Percentiles rank a stretch among this genome's conserved stretches.
phyloP scores from a whole-genome alignment of 345 rosid species.

The Abelmoschus esculentus region DNA sequence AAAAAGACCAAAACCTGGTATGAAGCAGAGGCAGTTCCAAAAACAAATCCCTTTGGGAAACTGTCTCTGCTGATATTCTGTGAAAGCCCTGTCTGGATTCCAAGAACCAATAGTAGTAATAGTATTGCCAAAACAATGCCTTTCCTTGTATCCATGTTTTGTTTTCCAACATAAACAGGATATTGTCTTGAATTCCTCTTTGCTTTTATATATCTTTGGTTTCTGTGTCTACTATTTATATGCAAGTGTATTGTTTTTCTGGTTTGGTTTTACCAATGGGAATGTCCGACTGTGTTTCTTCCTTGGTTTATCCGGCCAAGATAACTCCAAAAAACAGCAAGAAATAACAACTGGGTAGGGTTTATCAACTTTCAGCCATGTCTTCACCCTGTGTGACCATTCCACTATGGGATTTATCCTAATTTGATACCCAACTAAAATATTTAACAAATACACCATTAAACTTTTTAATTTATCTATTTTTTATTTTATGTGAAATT shows the following conservation, averaged over 20 bases:
- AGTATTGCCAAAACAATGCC: slow-evolving; percentile 11
- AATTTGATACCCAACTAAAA: too few relatives aligned
- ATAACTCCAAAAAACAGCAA: background rate
- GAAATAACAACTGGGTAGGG: background rate
- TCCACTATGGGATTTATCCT: too few relatives aligned
- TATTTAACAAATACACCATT: too few relatives aligned
- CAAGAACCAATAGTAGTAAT: slow-evolving; percentile 14
- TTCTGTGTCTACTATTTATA: background rate
- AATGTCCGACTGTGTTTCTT: background rate
- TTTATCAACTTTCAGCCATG: background rate
- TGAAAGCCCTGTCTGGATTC: slow-evolving; percentile 18
- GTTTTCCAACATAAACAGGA: background rate
- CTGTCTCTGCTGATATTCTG: slow-evolving; percentile 30
- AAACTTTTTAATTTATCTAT: too few relatives aligned
- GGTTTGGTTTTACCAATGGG: background rate
- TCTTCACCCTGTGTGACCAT: background rate
- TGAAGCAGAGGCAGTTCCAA: slow-evolving; percentile 57
- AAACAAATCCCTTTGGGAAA: slow-evolving; percentile 45
- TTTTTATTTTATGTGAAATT: too few relatives aligned
- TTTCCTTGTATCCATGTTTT: slow-evolving; percentile 11
- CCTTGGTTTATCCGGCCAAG: background rate
- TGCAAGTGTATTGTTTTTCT: background rate
- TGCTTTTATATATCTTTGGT: background rate
- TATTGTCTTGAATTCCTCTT: background rate
- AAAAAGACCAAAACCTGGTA: slow-evolving; percentile 31